phyloP scores from a whole-genome alignment of 768 basidiomycete species.

The Lactifluus echinatus region DNA sequence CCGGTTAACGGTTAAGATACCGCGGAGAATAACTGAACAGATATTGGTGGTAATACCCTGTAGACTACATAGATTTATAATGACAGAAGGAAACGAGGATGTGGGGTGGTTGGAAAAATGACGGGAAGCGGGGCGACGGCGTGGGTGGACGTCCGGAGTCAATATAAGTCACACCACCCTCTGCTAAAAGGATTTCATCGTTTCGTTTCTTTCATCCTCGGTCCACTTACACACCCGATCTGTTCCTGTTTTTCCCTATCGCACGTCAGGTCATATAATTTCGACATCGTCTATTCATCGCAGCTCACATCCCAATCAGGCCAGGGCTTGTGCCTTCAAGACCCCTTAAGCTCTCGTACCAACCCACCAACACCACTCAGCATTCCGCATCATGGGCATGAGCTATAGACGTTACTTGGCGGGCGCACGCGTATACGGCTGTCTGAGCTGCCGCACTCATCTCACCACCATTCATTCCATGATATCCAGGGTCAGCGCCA shows the following conservation, averaged over 20 bases:
- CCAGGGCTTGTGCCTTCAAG: background rate
- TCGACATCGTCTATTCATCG: background rate
- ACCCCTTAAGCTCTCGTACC: slow-evolving; percentile 4
- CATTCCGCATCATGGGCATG: slow-evolving; percentile 61
- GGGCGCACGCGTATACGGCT: slow-evolving; percentile 82
- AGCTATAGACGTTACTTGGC: slow-evolving; percentile 80
- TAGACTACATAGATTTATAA: background rate
- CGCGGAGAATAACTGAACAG: slow-evolving; percentile 2
- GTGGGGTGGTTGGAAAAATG: background rate
- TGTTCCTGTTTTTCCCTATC: background rate
- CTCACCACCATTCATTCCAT: slow-evolving; percentile 87
- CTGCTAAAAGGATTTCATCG: background rate
- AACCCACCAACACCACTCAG: background rate
- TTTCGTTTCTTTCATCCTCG: background rate
- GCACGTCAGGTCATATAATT: slow-evolving; percentile 12
- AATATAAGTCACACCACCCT: background rate
- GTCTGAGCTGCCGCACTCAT: slow-evolving; percentile 79
- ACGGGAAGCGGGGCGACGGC: background rate
- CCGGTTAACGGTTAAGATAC: background rate
- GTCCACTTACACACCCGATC: background rate
- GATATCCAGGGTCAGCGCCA: slow-evolving; percentile 67
- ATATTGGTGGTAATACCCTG: background rate
- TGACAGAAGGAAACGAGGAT: background rate
- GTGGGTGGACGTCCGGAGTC: background rate
- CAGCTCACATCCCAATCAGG: slow-evolving; percentile 3